Conservation (phyloP, 495 filamentous ascomycete species). For the Friedmanniomyces endolithicus region DNA sequence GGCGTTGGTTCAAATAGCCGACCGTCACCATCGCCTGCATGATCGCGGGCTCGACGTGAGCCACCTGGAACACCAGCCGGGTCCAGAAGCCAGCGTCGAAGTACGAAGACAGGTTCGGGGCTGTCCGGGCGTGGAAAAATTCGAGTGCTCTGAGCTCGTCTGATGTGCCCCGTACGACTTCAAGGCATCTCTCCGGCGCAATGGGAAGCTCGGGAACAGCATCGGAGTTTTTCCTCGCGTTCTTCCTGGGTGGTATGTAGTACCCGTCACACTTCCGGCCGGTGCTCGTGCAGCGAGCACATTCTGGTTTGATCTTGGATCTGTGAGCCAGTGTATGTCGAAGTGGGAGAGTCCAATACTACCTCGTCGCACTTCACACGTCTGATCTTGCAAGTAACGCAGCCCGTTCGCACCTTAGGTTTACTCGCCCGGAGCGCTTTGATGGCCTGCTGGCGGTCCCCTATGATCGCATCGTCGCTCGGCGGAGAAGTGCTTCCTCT, state of each 20-base stretch:
- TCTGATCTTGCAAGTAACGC: constrained; percentile 1
- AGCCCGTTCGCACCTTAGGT: constrained; percentile 5
- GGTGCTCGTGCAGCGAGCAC: constrained; percentile 16
- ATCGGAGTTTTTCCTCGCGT: background rate
- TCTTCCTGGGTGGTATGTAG: constrained; percentile 10
- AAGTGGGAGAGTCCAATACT: background rate
- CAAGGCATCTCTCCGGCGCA: constrained; percentile 1
- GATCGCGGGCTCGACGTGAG: constrained; percentile 9
- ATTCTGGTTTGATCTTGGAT: constrained; percentile 5
- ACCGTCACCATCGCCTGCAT: constrained; percentile 14
- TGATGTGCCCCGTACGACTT: background rate
- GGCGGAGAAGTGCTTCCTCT: background rate
- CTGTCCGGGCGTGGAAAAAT: constrained; percentile 16
- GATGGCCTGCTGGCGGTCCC: background rate
- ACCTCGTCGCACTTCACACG: constrained; percentile 18
- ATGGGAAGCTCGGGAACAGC: background rate
- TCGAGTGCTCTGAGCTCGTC: constrained; percentile 11
- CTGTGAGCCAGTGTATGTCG: background rate
- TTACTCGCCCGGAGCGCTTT: background rate
- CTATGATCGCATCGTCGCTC: background rate
- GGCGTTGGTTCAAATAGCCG: constrained; percentile 8
- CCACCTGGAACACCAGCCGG: constrained; percentile 11
- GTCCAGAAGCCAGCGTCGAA: constrained; percentile 20
- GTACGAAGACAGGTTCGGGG: constrained; percentile 9
- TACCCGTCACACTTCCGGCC: constrained; percentile 21